These are phyloP conservation scores for Coemansia biformis DNA, from an alignment of 192 early-diverging fungal genomes.

Conservation along the genomic window DNA sequence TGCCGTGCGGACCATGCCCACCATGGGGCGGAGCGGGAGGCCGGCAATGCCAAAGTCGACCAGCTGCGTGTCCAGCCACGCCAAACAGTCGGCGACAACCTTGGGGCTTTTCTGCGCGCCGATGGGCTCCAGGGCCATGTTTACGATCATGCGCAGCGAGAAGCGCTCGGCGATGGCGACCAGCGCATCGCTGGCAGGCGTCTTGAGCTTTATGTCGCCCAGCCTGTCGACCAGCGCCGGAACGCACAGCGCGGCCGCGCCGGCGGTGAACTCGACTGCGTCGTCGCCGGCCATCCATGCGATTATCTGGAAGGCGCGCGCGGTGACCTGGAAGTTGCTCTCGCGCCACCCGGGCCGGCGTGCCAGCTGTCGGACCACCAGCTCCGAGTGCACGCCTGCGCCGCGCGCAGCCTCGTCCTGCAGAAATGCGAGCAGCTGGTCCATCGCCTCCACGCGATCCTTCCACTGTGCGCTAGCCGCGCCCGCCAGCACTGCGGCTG, in stretches of 20 bases:
- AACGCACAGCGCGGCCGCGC: slow-evolving; percentile 66
- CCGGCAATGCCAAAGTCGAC: slow-evolving; percentile 88
- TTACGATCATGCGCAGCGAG: slow-evolving; percentile 76
- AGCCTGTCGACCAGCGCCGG: slow-evolving; percentile 84
- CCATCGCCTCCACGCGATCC: slow-evolving; percentile 77
- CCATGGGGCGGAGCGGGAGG: slow-evolving; percentile 67
- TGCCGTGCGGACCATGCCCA: slow-evolving; percentile 75
- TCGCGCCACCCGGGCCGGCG: slow-evolving; percentile 96
- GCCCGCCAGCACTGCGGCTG: slow-evolving; percentile 55
- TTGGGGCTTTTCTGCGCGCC: slow-evolving; percentile 85
- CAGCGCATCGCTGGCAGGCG: slow-evolving; percentile 73
- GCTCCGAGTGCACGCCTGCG: slow-evolving; percentile 66
- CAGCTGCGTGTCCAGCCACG: slow-evolving; percentile 80
- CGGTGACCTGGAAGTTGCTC: slow-evolving; percentile 90
- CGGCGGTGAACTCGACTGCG: slow-evolving; percentile 60
- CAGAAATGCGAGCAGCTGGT: slow-evolving; percentile 66
- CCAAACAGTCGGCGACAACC: slow-evolving; percentile 75
- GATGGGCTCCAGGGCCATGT: slow-evolving; percentile 70
- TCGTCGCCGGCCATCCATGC: slow-evolving; percentile 60
- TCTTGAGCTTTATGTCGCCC: slow-evolving; percentile 92
- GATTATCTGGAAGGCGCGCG: slow-evolving; percentile 69
- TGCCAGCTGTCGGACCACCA: slow-evolving; percentile 70
- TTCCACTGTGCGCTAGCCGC: slow-evolving; percentile 83
- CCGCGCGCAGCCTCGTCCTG: slow-evolving; percentile 45
- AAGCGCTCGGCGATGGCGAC: slow-evolving; percentile 68